Evolutionary conservation across 2,329 filamentous ascomycete species (phyloP).

Genomic region (Xylariaceae sp.): DNA sequence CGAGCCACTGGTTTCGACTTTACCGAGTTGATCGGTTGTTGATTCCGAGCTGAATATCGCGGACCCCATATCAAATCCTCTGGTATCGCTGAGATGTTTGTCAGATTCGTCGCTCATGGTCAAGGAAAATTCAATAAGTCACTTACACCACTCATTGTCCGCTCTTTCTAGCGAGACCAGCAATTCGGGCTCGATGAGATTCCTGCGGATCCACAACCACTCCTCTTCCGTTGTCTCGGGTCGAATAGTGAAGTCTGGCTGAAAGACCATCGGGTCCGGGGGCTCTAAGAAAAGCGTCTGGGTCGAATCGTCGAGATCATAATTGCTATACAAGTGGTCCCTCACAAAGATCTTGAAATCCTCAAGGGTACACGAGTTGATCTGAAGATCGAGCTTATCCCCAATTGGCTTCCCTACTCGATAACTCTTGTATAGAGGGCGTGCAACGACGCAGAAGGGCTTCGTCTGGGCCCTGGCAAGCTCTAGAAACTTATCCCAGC

Average conservation of each 20-base stretch:
- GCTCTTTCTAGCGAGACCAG: conserved; percentile 11
- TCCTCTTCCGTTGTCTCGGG: conserved; percentile 24
- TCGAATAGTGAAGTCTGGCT: conserved; percentile 21
- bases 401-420: background rate
- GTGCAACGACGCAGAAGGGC: conserved; percentile 16
- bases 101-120: background rate
- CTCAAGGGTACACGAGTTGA: conserved; percentile 1
- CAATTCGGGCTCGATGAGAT: conserved; percentile 23
- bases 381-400: background rate
- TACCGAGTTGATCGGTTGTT: background rate
- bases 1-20: background rate
- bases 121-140: background rate
- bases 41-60: conserved; percentile 12
- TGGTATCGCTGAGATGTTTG: conserved; percentile 1
- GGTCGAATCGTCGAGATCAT: conserved; percentile 1
- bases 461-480: background rate
- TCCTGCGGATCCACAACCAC: conserved; percentile 26
- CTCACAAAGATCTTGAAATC: conserved; percentile 1
- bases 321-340: conserved; percentile 2
- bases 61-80: conserved; percentile 18
- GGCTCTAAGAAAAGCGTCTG: conserved; percentile 19
- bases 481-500: conserved; percentile 6
- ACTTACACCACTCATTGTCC: conserved; percentile 27
- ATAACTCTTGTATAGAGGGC: conserved; percentile 20
- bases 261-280: conserved; percentile 2